Evolutionary conservation across 2,329 filamentous ascomycete species (phyloP), one percentile per base, ranked within the genome.

Genomic region (Scedosporium minutisporum): DNA sequence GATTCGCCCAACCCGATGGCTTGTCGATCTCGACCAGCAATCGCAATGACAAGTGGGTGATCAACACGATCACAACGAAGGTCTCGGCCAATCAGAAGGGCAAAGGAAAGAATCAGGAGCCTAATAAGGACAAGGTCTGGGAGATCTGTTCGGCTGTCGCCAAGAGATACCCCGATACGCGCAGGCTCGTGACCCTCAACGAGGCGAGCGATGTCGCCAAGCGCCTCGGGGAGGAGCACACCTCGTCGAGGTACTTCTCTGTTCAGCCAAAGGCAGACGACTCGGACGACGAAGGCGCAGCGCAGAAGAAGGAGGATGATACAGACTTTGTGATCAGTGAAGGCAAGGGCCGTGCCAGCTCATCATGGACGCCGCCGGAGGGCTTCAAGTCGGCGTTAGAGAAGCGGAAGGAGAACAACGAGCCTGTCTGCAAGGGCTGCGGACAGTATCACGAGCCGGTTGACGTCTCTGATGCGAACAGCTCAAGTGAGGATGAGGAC

Each of bases 141-240:
- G 23, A 53, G 42, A 38, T 63, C 3, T 63, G 61, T 57, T 44
- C 44, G n/a, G n/a, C 16, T 6, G 25, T 51, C n/a, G 41, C 71
- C 12, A 66, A 70, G 27, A 63, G 68, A 23, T 64, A 72, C 41
- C 69, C 71, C 29, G 73, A 69, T 38, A 76, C 75, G 66, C 77
- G 82, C 29, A 77, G 77, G 3, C 76, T 85, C 16, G 81, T 83
- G 59, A 82, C 78, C 64, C 73, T 85, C 58, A 77, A 79, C 68
- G 80, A 84, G 68, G 82, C 82, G 59, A 84, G 83, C 67, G 82
- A 86, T 67, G 82, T 85, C 66, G 82, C 82, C 53, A 80, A 77
- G 69, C 73, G 82, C 29, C 71, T 85, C 14, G 80, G 81, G 63
- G 81, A 85, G 71, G 79, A 73, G 68, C 77, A 80, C 66, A 68